A percentile compares a stretch with the other conserved stretches of the same genome.
Evolutionary conservation across 2,329 filamentous ascomycete species (phyloP).

Genomic region (Aspergillus puulaauensis): DNA sequence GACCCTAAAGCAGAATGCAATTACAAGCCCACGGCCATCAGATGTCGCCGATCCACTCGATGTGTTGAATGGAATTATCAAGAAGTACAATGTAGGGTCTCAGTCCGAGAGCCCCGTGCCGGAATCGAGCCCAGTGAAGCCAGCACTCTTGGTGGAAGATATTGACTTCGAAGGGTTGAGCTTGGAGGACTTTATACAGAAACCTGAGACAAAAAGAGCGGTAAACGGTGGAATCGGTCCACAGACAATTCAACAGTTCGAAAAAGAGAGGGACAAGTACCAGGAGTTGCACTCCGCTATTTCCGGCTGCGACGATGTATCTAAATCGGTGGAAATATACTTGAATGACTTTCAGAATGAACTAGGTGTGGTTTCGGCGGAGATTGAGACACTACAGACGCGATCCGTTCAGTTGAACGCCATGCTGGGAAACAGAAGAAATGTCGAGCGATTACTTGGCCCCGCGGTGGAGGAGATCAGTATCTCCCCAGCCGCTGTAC

Average conservation of each 20-base stretch:
- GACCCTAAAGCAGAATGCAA: slow-evolving; percentile 58
- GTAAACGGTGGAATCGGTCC: slow-evolving; percentile 41
- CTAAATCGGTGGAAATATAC: slow-evolving; percentile 90
- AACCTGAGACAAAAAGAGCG: slow-evolving; percentile 28
- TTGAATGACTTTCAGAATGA: slow-evolving; percentile 91
- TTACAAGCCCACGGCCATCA: slow-evolving; percentile 48
- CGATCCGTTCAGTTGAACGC: slow-evolving; percentile 80
- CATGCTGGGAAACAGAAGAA: slow-evolving; percentile 82
- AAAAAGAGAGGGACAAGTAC: slow-evolving; percentile 78
- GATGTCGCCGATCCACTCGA: slow-evolving; percentile 69
- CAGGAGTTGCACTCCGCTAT: slow-evolving; percentile 91
- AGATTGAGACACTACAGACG: slow-evolving; percentile 90
- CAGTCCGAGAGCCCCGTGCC: slow-evolving; percentile 2
- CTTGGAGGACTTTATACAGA: slow-evolving; percentile 66
- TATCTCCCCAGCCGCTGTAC: slow-evolving; percentile 78
- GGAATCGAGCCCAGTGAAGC: slow-evolving; percentile 24
- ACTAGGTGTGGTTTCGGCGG: slow-evolving; percentile 84
- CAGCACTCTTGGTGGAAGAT: slow-evolving; percentile 56
- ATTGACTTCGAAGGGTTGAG: slow-evolving; percentile 79
- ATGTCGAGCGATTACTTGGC: slow-evolving; percentile 82
- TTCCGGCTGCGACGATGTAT: slow-evolving; percentile 82
- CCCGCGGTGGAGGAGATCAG: slow-evolving; percentile 91
- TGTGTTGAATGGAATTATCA: slow-evolving; percentile 64
- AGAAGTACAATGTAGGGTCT: slow-evolving; percentile 32
- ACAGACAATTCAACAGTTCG: slow-evolving; percentile 72